phyloP scores from a whole-genome alignment of 371 early-diverging fungal species.

The Sporodiniella umbellata region DNA sequence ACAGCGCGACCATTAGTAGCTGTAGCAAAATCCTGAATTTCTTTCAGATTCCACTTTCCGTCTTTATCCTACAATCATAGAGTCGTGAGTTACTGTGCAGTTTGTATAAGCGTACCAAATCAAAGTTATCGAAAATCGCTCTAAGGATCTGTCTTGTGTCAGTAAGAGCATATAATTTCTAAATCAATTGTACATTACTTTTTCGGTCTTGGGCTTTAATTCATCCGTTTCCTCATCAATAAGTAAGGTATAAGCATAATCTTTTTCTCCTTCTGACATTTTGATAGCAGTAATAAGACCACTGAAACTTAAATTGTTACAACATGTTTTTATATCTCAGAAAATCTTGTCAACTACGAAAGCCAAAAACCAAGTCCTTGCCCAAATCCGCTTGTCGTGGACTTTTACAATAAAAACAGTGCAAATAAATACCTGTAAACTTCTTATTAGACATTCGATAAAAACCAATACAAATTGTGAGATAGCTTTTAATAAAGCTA shows the following conservation, averaged over 20 bases:
- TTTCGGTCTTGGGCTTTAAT: conserved; percentile 22
- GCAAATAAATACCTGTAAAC: no score
- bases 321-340: conserved; percentile 1
- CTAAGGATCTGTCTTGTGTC: conserved; percentile 30
- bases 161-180: neutral
- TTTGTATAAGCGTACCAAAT: conserved; percentile 36
- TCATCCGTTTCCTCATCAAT: conserved; percentile 20
- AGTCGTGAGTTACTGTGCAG: no score
- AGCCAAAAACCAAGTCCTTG: no score
- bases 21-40: conserved; percentile 68
- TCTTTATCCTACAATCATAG: conserved; percentile 48
- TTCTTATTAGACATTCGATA: no score
- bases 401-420: no score
- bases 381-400: no score
- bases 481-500: no score
- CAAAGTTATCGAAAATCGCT: conserved; percentile 69
- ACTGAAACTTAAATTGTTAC: neutral
- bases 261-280: conserved; percentile 14
- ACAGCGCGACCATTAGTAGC: conserved; percentile 73
- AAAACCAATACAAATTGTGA: no score
- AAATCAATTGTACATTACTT: neutral
- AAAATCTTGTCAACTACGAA: neutral
- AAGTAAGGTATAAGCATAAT: conserved; percentile 10
- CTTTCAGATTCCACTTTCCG: conserved; percentile 53
- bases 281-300: neutral